phyloP scores from a whole-genome alignment of 2,329 filamentous ascomycete genomes.

The Aspergillus neoniger region DNA sequence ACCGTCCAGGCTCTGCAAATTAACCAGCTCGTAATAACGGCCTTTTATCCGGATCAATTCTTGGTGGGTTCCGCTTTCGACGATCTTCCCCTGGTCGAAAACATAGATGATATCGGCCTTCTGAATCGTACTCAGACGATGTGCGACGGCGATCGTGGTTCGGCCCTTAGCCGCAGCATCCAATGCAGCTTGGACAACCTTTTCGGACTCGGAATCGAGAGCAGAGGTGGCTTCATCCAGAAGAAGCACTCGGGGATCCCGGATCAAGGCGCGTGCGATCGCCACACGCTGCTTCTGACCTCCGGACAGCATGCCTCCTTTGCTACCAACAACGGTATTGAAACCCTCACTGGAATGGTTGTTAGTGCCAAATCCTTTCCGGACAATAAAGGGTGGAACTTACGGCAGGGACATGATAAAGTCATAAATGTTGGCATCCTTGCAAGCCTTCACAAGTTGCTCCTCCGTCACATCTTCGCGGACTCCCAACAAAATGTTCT shows the following conservation, averaged over 20 bases:
- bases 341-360: conserved; percentile 65
- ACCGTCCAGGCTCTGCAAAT: conserved; percentile 75
- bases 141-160: conserved; percentile 92
- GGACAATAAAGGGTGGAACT: conserved; percentile 28
- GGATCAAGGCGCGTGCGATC: conserved; percentile 85
- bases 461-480: conserved; percentile 70
- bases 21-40: conserved; percentile 76
- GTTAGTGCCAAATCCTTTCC: conserved; percentile 12
- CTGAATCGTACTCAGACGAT: conserved; percentile 88
- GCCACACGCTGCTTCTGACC: conserved; percentile 95
- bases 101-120: conserved; percentile 95
- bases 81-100: conserved; percentile 85
- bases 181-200: conserved; percentile 67
- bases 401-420: conserved; percentile 81
- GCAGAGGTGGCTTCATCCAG: conserved; percentile 73
- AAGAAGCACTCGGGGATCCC: conserved; percentile 84
- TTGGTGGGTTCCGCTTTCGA: conserved; percentile 78
- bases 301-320: conserved; percentile 81
- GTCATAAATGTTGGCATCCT: conserved; percentile 89
- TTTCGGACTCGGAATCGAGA: conserved; percentile 52
- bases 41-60: conserved; percentile 71
- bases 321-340: conserved; percentile 80
- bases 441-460: conserved; percentile 74
- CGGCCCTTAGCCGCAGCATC: conserved; percentile 81
- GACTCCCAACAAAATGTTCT: conserved; percentile 84